Evolutionary conservation across 306 rosid species (phyloP), one percentile per base, ranked within the genome.

Genomic region (Potentilla sterilis): DNA sequence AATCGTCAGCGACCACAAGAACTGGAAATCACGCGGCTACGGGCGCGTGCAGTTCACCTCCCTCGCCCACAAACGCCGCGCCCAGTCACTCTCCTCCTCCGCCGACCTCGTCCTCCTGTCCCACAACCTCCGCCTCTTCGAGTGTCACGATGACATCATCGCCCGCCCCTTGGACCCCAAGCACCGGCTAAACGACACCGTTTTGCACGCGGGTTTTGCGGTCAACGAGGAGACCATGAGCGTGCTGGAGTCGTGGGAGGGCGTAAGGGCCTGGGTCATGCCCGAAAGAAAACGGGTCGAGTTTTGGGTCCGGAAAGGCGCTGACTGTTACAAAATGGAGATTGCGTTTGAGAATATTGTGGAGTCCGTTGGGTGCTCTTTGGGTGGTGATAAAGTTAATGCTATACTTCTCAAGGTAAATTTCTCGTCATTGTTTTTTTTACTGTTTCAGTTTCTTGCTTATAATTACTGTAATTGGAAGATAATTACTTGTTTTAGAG

Each of bases 21-120:
- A 90, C 86, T 94, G 98, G 96, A 92, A 87, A 73, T 88, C 97
- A 0, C 92, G 96, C 4, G 90, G 92, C 79, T 55, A 49, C n/a
- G 97, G 96, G 7, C 91, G 97, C n/a, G 81, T 91, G 57, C 98
- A 94, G 87, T 94, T 94, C 89, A 64, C 88, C 0, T 67, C 88
- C 35, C 77, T 81, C 41, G 64, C 46, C 0, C 77, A 86, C 32
- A 91, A 84, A 75, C 35, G 74, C 6, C 35, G 61, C 14, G 96
- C 87, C 43, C 72, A 76, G 8, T 67, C 88, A 7, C 89, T 91
- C 51, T 77, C 88, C 67, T 70, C 16, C 11, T 8, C 54, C 46
- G 16, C 81, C 14, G 13, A 52, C 1, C 90, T 94, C 28, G 49
- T 78, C 74, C 85, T 94, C 87, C 77, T 48, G 21, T 67, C 90